A percentile compares a stretch with the other conserved stretches of the same genome.
phyloP scores from a whole-genome alignment of 2,329 filamentous ascomycete genomes.

The Fusarium algeriense region DNA sequence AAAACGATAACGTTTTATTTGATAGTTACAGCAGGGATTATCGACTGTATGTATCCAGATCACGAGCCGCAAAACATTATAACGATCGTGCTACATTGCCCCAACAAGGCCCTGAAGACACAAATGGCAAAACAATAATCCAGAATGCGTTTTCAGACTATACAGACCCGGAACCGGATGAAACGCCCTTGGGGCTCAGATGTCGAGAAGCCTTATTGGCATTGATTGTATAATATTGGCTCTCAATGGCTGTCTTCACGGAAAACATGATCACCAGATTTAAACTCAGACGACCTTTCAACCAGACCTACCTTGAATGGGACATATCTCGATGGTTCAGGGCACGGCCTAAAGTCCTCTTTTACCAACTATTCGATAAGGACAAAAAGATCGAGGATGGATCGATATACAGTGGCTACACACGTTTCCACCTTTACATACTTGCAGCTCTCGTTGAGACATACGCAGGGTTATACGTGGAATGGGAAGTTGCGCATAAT shows the following conservation, averaged over 20 bases:
- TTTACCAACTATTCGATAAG: background rate
- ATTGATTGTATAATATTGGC: background rate
- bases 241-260: conserved; percentile 1
- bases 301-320: conserved; percentile 2
- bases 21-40: too few relatives aligned
- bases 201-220: background rate
- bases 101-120: background rate
- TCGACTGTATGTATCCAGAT: too few relatives aligned
- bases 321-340: background rate
- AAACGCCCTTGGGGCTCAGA: fast-evolving
- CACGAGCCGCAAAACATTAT: too few relatives aligned
- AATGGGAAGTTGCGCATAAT: too few relatives aligned
- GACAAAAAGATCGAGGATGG: background rate
- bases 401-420: background rate
- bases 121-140: background rate
- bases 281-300: background rate
- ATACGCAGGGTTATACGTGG: background rate
- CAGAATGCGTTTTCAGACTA: background rate
- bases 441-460: background rate
- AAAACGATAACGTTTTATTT: too few relatives aligned
- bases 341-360: background rate
- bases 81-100: too few relatives aligned
- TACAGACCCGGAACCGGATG: fast-evolving
- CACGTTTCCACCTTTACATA: background rate
- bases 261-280: background rate